Conservation (phyloP, 1,139 yeast genomes). For the Scheffersomyces cryptocercus region DNA sequence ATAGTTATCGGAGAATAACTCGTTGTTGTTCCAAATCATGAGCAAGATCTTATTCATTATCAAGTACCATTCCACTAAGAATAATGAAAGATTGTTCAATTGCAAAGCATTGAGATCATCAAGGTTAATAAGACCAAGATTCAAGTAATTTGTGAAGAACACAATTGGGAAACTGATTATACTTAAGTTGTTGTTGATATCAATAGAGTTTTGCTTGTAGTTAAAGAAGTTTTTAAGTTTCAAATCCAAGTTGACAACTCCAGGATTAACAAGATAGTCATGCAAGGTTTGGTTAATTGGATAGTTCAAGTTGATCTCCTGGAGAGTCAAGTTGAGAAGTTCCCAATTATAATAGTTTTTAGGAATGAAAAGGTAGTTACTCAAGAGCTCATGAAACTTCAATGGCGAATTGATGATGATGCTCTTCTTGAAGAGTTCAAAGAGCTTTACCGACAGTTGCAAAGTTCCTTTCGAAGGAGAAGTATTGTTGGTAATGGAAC, state of each 20-base stretch:
- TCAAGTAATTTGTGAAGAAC: slow-evolving; percentile 33
- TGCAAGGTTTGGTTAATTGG: slow-evolving; percentile 10
- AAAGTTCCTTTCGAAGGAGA: not conserved
- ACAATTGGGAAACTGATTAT: slow-evolving; percentile 48
- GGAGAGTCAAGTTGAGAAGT: slow-evolving; percentile 37
- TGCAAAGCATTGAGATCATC: slow-evolving; percentile 13
- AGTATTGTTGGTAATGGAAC: not conserved
- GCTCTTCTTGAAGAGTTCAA: slow-evolving; percentile 44
- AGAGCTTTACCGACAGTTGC: slow-evolving; percentile 13
- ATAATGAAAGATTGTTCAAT: slow-evolving; percentile 13
- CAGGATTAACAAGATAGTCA: slow-evolving; percentile 9
- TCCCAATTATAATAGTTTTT: slow-evolving; percentile 39
- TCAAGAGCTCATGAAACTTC: slow-evolving; percentile 45
- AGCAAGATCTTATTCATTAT: slow-evolving; percentile 34
- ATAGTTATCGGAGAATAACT: slow-evolving; percentile 16
- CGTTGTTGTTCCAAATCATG: slow-evolving; percentile 16
- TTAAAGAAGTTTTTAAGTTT: slow-evolving; percentile 13
- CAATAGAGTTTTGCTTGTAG: slow-evolving; percentile 18
- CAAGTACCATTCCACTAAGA: slow-evolving; percentile 43
- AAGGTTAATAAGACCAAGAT: slow-evolving; percentile 12
- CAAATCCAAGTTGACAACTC: slow-evolving; percentile 21
- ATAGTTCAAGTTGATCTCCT: slow-evolving; percentile 26
- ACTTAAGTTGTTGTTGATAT: slow-evolving; percentile 21
- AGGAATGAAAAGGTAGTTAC: slow-evolving; percentile 43
- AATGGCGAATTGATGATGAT: slow-evolving; percentile 45